Evolutionary conservation across 164 flowering plant genomes (phyloP).

Genomic region (Piper longum): DNA sequence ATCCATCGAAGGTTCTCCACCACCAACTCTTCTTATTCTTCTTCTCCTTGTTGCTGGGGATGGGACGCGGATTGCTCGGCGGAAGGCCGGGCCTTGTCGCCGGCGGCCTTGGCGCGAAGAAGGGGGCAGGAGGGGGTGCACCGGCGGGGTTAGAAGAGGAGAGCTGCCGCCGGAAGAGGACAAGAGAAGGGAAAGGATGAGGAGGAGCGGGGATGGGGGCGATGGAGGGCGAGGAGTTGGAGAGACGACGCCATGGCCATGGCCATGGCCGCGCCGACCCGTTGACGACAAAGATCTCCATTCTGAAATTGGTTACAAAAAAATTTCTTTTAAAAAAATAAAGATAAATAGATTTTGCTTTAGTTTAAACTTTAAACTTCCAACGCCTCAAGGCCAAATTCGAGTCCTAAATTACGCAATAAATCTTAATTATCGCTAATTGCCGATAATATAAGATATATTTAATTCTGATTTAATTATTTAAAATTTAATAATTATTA

Average conservation of each 20-base stretch:
- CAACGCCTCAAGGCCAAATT: no score
- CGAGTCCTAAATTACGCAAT: no score
- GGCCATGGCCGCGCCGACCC: background rate
- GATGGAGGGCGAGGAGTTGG: background rate
- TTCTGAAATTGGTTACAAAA: no score
- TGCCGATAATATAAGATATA: no score
- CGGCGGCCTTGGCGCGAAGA: background rate
- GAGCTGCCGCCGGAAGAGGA: background rate
- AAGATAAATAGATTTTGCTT: no score
- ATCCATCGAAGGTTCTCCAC: slow-evolving; percentile 88
- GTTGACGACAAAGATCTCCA: no score
- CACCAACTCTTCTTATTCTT: slow-evolving; percentile 36
- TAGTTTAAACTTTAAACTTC: no score
- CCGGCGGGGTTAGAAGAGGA: background rate
- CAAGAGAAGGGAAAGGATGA: background rate
- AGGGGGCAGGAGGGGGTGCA: background rate
- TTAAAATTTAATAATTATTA: no score
- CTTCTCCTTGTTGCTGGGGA: background rate
- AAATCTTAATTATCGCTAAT: no score
- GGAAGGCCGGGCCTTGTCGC: background rate
- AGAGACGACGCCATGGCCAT: background rate
- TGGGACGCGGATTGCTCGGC: background rate
- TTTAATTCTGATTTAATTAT: no score
- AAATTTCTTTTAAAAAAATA: no score
- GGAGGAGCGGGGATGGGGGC: background rate